Percentiles rank a stretch among this genome's conserved stretches.
Conservation (phyloP, 2,329 filamentous ascomycete genomes). For the Talaromyces amestolkiae region DNA sequence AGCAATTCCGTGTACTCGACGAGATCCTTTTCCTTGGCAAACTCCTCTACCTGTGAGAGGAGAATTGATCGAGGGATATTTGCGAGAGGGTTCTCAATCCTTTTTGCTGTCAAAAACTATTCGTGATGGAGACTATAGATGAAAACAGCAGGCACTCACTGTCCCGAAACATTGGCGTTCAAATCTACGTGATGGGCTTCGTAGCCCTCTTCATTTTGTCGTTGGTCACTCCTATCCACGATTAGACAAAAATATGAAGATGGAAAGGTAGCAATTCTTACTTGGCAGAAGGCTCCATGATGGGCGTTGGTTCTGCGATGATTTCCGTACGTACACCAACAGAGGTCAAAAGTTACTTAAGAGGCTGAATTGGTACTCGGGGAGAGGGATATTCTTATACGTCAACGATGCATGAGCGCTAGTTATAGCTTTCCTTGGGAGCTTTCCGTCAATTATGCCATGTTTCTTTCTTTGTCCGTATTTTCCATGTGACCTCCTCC, state of each 20-base stretch:
- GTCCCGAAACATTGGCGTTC: neutral
- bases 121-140: neutral
- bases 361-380: neutral
- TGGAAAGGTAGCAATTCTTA: neutral
- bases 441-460: neutral
- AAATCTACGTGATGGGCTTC: neutral
- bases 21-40: constrained; percentile 43
- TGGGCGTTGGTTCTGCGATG: neutral
- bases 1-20: constrained; percentile 42
- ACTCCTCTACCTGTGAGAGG: constrained; percentile 25
- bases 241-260: neutral
- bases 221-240: neutral
- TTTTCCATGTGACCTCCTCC: neutral
- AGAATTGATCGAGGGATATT: constrained; percentile 39
- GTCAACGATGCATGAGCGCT: neutral
- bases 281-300: neutral
- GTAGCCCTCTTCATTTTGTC: neutral
- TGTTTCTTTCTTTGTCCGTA: neutral
- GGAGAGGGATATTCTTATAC: neutral
- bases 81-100: constrained; percentile 49
- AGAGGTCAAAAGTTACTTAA: neutral
- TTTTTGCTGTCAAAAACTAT: constrained; percentile 21
- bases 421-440: neutral
- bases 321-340: neutral
- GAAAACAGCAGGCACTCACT: neutral